Percentiles rank a stretch among this genome's conserved stretches.
Conservation (phyloP, 768 basidiomycete genomes). For the Hypholoma fasciculare region DNA sequence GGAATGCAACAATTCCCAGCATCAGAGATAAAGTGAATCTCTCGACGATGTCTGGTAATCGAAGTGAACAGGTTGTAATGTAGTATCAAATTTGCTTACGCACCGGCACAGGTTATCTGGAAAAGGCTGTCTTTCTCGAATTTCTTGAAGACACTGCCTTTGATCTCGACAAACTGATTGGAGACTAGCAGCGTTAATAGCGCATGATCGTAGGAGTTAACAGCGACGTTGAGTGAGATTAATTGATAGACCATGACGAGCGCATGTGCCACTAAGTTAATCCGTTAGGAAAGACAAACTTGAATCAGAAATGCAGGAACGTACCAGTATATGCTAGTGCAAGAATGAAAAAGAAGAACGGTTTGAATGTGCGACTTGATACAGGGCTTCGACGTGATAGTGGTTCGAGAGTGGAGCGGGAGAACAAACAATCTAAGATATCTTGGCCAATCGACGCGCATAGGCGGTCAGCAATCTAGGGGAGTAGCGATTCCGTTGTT, state of each 20-base stretch:
- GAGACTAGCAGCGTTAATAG: constrained; percentile 92
- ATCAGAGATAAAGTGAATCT: constrained; percentile 91
- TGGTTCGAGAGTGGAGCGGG: constrained; percentile 82
- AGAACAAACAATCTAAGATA: constrained; percentile 94
- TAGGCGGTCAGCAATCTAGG: constrained; percentile 89
- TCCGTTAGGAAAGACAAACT: not conserved
- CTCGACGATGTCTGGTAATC: constrained; percentile 87
- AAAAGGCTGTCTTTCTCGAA: constrained; percentile 99
- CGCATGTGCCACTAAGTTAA: constrained; percentile 71
- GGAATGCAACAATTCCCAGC: constrained; percentile 87
- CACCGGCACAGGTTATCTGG: constrained; percentile 97
- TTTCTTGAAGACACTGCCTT: constrained; percentile 98
- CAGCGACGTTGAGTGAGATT: constrained; percentile 92
- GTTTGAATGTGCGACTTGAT: constrained; percentile 68
- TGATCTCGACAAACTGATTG: constrained; percentile 99
- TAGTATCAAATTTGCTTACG: constrained; percentile 10
- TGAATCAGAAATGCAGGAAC: constrained; percentile 19
- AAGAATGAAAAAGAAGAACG: constrained; percentile 81
- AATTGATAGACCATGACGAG: constrained; percentile 97
- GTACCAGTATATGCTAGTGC: constrained; percentile 82
- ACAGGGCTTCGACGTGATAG: constrained; percentile 63
- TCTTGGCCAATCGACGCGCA: constrained; percentile 98
- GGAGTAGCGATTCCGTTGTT: not conserved
- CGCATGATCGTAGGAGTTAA: constrained; percentile 97
- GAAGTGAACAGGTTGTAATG: not conserved